These are phyloP conservation scores for Ambrosia hybrid DNA, from an alignment of 140 eudicot genomes.

Conservation along the genomic window DNA sequence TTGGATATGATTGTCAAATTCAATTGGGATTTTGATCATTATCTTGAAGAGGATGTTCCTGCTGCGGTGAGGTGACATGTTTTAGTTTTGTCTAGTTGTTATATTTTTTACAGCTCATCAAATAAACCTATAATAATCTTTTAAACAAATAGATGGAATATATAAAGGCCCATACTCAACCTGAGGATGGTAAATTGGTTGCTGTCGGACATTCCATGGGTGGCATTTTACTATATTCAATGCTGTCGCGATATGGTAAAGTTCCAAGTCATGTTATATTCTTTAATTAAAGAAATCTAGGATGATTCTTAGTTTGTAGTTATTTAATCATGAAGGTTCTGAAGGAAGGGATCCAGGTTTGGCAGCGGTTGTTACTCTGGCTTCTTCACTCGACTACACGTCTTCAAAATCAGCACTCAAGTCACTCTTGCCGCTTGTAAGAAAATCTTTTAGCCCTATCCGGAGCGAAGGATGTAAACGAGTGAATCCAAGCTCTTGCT, in stretches of 20 bases:
- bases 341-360: constrained; percentile 77
- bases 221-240: constrained; percentile 84
- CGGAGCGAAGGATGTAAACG: not conserved
- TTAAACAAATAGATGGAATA: constrained; percentile 63
- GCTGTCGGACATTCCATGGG: constrained; percentile 99
- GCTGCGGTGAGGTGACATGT: constrained; percentile 98
- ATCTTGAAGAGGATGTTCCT: constrained; percentile 94
- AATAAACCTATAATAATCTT: constrained; percentile 6
- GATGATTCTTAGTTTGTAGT: not conserved
- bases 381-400: constrained; percentile 87
- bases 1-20: constrained; percentile 75
- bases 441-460: constrained; percentile 10
- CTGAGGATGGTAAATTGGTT: constrained; percentile 77
- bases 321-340: constrained; percentile 36
- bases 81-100: constrained; percentile 17
- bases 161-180: constrained; percentile 64
- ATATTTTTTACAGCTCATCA: not conserved
- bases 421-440: constrained; percentile 85
- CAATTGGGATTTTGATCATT: constrained; percentile 98
- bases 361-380: constrained; percentile 88
- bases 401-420: constrained; percentile 82
- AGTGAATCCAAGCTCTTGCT: not conserved
- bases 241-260: constrained; percentile 76
- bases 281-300: not conserved
- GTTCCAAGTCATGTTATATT: not conserved